Conservation (phyloP, 1,284 basidiomycete genomes). For the Chalciporus sp. region DNA sequence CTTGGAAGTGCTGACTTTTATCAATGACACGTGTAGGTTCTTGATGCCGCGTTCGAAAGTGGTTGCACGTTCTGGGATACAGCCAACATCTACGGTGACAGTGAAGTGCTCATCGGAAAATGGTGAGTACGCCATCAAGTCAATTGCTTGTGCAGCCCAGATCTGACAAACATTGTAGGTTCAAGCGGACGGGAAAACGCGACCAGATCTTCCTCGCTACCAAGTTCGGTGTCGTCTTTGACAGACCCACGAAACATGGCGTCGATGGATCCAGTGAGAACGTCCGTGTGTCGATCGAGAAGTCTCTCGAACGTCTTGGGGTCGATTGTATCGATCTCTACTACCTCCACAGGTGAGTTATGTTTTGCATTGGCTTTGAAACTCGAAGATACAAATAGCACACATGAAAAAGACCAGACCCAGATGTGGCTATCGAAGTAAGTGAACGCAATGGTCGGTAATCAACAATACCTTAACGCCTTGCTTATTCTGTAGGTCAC, state of each 20-base stretch:
- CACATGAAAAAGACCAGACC: conserved; percentile 16
- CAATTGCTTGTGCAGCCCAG: neutral
- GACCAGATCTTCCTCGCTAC: conserved; percentile 49
- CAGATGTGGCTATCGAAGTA: conserved; percentile 22
- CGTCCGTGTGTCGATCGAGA: conserved; percentile 29
- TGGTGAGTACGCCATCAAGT: conserved; percentile 31
- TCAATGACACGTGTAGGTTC: conserved; percentile 20
- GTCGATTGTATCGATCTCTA: conserved; percentile 37
- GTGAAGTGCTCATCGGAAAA: conserved; percentile 42
- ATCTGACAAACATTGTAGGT: conserved; percentile 23
- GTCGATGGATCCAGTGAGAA: conserved; percentile 26
- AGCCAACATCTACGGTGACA: conserved; percentile 40
- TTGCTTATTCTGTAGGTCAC: conserved; percentile 25
- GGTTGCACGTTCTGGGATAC: conserved; percentile 45
- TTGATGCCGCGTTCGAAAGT: conserved; percentile 31
- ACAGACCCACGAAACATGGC: conserved; percentile 9
- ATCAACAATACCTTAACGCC: neutral
- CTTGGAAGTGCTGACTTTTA: neutral
- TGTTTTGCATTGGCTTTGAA: neutral
- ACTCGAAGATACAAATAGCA: neutral
- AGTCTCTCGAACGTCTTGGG: conserved; percentile 35
- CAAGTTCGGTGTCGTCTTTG: conserved; percentile 39
- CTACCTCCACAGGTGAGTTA: conserved; percentile 33
- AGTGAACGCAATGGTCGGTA: neutral
- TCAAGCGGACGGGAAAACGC: conserved; percentile 40